Evolutionary conservation across 2,329 filamentous ascomycete species (phyloP), one percentile per base, ranked within the genome.

Genomic region (Fusarium hainanense): DNA sequence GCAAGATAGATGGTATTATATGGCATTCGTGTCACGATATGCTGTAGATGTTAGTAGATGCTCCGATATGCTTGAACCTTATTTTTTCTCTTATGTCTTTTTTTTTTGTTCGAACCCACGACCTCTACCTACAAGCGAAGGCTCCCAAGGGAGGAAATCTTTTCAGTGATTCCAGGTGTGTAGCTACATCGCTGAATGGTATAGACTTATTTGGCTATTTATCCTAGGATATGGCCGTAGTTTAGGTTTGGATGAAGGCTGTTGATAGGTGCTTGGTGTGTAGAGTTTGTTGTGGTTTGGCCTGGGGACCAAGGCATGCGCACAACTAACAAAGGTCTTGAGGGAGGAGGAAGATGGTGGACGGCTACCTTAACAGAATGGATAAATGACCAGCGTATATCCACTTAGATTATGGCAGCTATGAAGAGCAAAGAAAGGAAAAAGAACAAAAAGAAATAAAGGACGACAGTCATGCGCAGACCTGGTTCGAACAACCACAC

Each of bases 131-230:
- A 34, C 30, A 34, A 34, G 30, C 30, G 30, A 34, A 34, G 14
- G 14, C 30, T 16, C 14, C 14, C 14, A 14, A 16, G 30, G 27
- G 27, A 28, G 27, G 27, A 28, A 16, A 32, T 32, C 30, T 32
- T 32, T 14, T 14, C 13, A 32, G 7, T 16, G 30, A 34, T 16
- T 16, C 14, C 14, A 16, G 30, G 30, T 16, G 30, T 42, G 6
- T 27, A 58, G 52, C 62, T 64, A 65, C 60, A 43, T 64, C 60
- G 60, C 59, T 65, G 41, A 3, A 5, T 10, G 5, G 2, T 20
- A 1, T 20, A n/a, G 0, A 4, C 13, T 21, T 32, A 2, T 4
- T 28, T 16, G 34, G 13, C 21, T 46, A 10, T 64, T 27, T 27
- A 27, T 7, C 25, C 25, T 27, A 27, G 25, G 25, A 27, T 27